A percentile compares a stretch with the other conserved stretches of the same genome.
Evolutionary conservation across 495 filamentous ascomycete genomes (phyloP).

Genomic region (Baudoinia panamericana): DNA sequence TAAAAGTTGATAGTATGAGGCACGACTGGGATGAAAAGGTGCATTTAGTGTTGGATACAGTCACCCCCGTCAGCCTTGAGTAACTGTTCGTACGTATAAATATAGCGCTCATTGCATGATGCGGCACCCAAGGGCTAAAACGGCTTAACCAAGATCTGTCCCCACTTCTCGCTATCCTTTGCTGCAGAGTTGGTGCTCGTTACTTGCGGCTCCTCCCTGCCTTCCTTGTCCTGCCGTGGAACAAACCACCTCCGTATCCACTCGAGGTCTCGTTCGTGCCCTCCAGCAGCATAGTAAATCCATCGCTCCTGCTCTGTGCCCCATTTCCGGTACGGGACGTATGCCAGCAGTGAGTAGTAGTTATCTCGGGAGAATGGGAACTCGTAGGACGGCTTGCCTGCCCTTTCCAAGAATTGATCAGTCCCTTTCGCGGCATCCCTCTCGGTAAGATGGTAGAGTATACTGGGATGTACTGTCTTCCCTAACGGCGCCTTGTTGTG

Average conservation of each 20-base stretch:
- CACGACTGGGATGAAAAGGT: no score
- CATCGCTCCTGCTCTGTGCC: constrained; percentile 12
- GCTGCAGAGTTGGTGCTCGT: no score
- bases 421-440: constrained; percentile 33
- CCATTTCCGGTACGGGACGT: constrained; percentile 22
- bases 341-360: constrained; percentile 39
- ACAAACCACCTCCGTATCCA: constrained; percentile 12
- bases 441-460: constrained; percentile 36
- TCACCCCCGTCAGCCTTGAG: no score
- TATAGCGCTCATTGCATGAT: no score
- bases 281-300: constrained; percentile 18
- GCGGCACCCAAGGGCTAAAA: no score
- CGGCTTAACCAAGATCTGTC: no score
- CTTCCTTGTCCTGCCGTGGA: background rate
- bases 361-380: constrained; percentile 40
- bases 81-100: no score
- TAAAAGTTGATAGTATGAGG: no score
- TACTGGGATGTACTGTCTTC: constrained; percentile 22
- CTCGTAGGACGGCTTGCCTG: constrained; percentile 36
- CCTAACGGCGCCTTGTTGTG: constrained; percentile 37
- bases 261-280: constrained; percentile 17
- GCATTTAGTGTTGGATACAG: no score
- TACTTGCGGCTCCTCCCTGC: background rate
- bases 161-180: no score
- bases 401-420: constrained; percentile 36